Percentiles rank a stretch among this genome's conserved stretches.
Evolutionary conservation across 2,329 filamentous ascomycete genomes (phyloP).

Genomic region (Macrophomina tecta): DNA sequence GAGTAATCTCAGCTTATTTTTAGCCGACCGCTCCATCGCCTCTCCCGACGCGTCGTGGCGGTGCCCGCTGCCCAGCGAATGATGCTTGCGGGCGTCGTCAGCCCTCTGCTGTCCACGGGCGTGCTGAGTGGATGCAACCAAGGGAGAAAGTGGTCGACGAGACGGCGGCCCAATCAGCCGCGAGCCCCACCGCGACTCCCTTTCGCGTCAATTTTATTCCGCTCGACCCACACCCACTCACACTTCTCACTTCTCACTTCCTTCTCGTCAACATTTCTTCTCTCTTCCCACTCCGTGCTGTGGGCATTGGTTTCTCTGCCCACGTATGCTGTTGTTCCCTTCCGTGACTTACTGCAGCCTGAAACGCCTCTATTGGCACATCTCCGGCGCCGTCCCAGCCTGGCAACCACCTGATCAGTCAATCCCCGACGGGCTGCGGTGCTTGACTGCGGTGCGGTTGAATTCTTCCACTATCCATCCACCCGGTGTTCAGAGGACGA

Average conservation of each 20-base stretch:
- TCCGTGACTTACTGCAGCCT: too few relatives aligned
- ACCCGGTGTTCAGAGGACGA: too few relatives aligned
- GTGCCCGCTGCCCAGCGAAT: slow-evolving; percentile 3
- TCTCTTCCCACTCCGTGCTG: neutral
- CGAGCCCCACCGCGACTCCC: neutral
- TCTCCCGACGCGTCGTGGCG: neutral
- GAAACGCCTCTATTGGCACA: too few relatives aligned
- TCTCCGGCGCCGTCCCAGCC: too few relatives aligned
- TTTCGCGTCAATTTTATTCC: neutral
- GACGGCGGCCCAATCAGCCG: neutral
- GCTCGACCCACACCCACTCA: neutral
- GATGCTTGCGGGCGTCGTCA: neutral
- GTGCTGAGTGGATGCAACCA: neutral
- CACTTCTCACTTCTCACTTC: neutral
- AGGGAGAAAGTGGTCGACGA: neutral
- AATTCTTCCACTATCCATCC: too few relatives aligned
- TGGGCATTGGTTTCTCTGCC: neutral
- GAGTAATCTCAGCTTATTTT: slow-evolving; percentile 22
- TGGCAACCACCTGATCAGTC: too few relatives aligned
- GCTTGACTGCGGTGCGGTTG: too few relatives aligned
- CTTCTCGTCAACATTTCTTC: neutral
- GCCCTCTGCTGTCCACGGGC: neutral
- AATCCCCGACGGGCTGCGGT: too few relatives aligned
- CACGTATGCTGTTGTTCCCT: too few relatives aligned
- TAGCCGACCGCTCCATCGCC: slow-evolving; percentile 7